These are phyloP conservation scores for Zopfia rhizophila DNA, from an alignment of 2,329 filamentous ascomycete genomes.

Conservation along the genomic window DNA sequence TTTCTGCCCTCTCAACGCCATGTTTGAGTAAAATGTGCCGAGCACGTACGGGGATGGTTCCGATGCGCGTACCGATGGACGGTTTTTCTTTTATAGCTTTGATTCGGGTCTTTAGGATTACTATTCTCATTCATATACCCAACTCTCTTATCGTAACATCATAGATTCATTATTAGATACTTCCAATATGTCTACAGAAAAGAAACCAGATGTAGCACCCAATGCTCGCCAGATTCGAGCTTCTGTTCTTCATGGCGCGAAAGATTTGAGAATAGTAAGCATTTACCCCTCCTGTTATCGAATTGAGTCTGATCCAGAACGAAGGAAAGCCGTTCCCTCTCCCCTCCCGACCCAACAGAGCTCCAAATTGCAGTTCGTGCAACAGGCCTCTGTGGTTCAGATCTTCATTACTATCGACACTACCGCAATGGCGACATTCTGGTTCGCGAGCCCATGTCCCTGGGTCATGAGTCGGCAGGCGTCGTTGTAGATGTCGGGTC, in stretches of 20 bases:
- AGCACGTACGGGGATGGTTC: too few relatives aligned
- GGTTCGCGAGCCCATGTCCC: constrained; percentile 81
- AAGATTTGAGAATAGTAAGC: constrained; percentile 68
- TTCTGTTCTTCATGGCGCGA: constrained; percentile 69
- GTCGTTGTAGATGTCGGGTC: constrained; percentile 77
- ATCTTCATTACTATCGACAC: constrained; percentile 87
- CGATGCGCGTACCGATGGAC: too few relatives aligned
- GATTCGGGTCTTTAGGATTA: too few relatives aligned
- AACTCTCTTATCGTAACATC: neutral
- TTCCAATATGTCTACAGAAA: constrained; percentile 32
- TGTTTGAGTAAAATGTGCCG: too few relatives aligned
- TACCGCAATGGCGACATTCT: constrained; percentile 89
- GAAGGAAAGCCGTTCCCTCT: constrained; percentile 64
- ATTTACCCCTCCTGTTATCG: neutral
- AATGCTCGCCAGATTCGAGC: constrained; percentile 54
- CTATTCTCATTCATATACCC: neutral
- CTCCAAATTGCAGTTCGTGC: constrained; percentile 72
- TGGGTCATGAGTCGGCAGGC: constrained; percentile 82
- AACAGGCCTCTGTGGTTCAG: constrained; percentile 76
- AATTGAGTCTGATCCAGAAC: constrained; percentile 7
- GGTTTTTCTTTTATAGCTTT: too few relatives aligned
- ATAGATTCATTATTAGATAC: neutral
- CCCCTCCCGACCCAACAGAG: constrained; percentile 62
- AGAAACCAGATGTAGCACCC: constrained; percentile 29
- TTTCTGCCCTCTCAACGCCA: too few relatives aligned